These are phyloP conservation scores for Lactarius trivialis DNA, from an alignment of 768 basidiomycete genomes.

Conservation along the genomic window DNA sequence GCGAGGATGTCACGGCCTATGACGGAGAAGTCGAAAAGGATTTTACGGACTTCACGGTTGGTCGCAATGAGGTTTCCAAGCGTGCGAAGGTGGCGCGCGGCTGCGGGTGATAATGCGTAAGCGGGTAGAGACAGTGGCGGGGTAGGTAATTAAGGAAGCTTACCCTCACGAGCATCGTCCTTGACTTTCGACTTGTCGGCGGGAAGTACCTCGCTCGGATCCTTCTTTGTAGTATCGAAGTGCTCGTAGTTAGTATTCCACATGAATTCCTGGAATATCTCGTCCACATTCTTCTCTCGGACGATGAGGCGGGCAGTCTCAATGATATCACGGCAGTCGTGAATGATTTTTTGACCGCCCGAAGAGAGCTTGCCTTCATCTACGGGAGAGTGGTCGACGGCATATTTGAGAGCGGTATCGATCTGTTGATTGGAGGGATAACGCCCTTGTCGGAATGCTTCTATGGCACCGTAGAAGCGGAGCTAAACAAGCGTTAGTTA, in stretches of 20 bases:
- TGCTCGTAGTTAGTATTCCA: slow-evolving; percentile 66
- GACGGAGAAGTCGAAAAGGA: slow-evolving; percentile 68
- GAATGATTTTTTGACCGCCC: slow-evolving; percentile 69
- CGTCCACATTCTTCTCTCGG: slow-evolving; percentile 81
- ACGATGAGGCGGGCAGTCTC: slow-evolving; percentile 67
- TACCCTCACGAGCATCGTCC: slow-evolving; percentile 60
- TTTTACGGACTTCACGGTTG: slow-evolving; percentile 89
- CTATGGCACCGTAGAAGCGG: slow-evolving; percentile 70
- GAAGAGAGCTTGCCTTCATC: slow-evolving; percentile 60
- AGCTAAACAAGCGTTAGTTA: slow-evolving; percentile 36
- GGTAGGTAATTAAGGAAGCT: too few relatives aligned
- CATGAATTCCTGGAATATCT: slow-evolving; percentile 87
- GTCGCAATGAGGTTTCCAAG: slow-evolving; percentile 81
- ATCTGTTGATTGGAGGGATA: slow-evolving; percentile 80
- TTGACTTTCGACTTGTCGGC: slow-evolving; percentile 49
- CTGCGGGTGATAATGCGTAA: slow-evolving; percentile 31
- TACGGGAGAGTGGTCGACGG: slow-evolving; percentile 52
- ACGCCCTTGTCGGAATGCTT: slow-evolving; percentile 74
- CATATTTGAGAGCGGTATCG: slow-evolving; percentile 62
- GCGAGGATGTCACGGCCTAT: slow-evolving; percentile 83
- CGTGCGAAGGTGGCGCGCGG: slow-evolving; percentile 81
- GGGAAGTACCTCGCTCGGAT: slow-evolving; percentile 37
- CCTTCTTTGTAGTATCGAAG: slow-evolving; percentile 37
- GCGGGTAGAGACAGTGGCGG: neutral
- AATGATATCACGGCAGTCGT: slow-evolving; percentile 75